phyloP scores from a whole-genome alignment of 2,329 filamentous ascomycete species.

The Westerdykella ornata region DNA sequence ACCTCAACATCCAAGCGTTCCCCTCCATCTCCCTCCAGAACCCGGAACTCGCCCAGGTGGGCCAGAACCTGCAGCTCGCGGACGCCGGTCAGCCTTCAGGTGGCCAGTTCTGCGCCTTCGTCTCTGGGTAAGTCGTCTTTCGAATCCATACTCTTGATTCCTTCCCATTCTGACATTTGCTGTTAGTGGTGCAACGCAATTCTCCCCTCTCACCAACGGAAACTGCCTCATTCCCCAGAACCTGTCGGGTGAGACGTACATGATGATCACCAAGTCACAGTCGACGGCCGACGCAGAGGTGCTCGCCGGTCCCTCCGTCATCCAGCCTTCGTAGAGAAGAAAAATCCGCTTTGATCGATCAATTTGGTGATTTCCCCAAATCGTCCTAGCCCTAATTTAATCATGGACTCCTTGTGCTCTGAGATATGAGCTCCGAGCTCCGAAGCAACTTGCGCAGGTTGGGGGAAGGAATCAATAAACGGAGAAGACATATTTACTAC shows the following conservation, averaged over 20 bases:
- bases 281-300: constrained; percentile 44
- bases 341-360: no score
- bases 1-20: constrained; percentile 59
- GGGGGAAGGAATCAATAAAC: no score
- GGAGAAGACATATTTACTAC: background rate
- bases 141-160: constrained; percentile 12
- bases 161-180: constrained; percentile 15
- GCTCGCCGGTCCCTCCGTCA: constrained; percentile 49
- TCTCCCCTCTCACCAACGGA: constrained; percentile 50
- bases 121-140: constrained; percentile 46
- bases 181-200: constrained; percentile 39
- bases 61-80: constrained; percentile 36
- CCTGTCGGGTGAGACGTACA: constrained; percentile 59
- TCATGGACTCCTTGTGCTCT: no score
- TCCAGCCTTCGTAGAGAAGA: constrained; percentile 35
- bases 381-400: no score
- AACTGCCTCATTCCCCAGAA: constrained; percentile 57
- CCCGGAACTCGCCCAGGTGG: constrained; percentile 40
- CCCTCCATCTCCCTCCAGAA: constrained; percentile 50
- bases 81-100: constrained; percentile 32
- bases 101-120: constrained; percentile 60
- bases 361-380: no score
- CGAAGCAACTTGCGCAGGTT: no score
- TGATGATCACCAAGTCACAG: constrained; percentile 54
- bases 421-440: no score